phyloP scores from a whole-genome alignment of 495 filamentous ascomycete genomes.

The Aspergillus wentii region DNA sequence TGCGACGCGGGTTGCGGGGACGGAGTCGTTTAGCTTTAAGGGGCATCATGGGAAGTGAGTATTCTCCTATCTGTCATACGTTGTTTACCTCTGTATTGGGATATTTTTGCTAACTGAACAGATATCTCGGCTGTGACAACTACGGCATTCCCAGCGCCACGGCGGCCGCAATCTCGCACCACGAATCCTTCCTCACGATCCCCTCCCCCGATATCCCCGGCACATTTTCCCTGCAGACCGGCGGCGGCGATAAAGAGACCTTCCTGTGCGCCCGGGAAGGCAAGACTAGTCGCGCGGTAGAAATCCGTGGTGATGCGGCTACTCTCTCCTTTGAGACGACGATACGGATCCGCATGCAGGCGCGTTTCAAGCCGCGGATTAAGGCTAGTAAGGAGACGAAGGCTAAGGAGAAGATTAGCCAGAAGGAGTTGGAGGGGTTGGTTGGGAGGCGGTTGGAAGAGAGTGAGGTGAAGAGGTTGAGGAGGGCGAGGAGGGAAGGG shows the following conservation, averaged over 20 bases:
- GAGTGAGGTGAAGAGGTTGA: constrained; percentile 77
- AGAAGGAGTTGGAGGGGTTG: constrained; percentile 79
- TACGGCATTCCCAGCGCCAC: constrained; percentile 73
- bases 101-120: constrained; percentile 11
- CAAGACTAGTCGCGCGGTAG: constrained; percentile 35
- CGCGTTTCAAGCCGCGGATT: constrained; percentile 80
- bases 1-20: constrained; percentile 77
- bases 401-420: constrained; percentile 75
- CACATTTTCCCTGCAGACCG: constrained; percentile 65
- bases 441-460: constrained; percentile 75
- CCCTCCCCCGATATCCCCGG: constrained; percentile 57
- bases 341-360: constrained; percentile 87
- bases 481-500: constrained; percentile 75
- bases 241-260: constrained; percentile 37
- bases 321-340: constrained; percentile 69
- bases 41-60: constrained; percentile 77
- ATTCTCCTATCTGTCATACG: not conserved
- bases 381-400: constrained; percentile 75
- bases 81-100: not conserved
- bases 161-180: constrained; percentile 71
- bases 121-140: constrained; percentile 78
- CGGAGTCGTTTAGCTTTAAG: constrained; percentile 77
- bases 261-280: constrained; percentile 50
- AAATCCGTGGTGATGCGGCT: constrained; percentile 73
- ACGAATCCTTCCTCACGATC: constrained; percentile 76